Evolutionary conservation across 1,284 basidiomycete genomes (phyloP), one percentile per base, ranked within the genome.

Genomic region (Exobasidium cylindrosporum): DNA sequence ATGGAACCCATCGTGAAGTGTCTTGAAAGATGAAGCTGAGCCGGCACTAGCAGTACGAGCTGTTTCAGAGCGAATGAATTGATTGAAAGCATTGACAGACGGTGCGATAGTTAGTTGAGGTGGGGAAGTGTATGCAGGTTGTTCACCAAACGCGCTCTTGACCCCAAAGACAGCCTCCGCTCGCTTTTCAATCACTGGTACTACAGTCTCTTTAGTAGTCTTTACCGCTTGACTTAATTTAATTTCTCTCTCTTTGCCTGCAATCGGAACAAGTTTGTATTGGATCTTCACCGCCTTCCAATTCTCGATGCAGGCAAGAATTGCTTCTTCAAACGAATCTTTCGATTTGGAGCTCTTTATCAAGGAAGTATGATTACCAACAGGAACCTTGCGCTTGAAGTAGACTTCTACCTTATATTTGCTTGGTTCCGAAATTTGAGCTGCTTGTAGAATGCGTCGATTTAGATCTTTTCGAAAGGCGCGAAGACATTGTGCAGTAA

Each of bases 381-480:
- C 46, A 26, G 46, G 11, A 13, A 47, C 21, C 7, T 10, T 47
- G 23, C 46, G 46, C 46, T 47, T 11, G 23, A 47, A 21, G 46
- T 6, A 47, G 7, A 21, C 10, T 10, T 26, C 46, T 6, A 17
- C 46, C 21, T 47, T 17, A 24, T 10, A 47, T 24, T 31, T 10
- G 52, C 17, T 17, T 40, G 7, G 7, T 17, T 40, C 10, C 35
- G 17, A 6, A 14, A 21, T 6, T 30, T 10, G 6, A 40, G 11
- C 11, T 6, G 10, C 6, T 54, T 30, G 10, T 10, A 54, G 29
- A 10, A 24, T 30, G n/a, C 14, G 52, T 31, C n/a, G 52, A 10
- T 54, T 23, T 10, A 54, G 28, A 30, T 54, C 52, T n/a, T 30
- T 21, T 14, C 52, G 52, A 24, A 54, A 54, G 35, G 32, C 29